Base-by-base conservation (phyloP, 2,329 filamentous ascomycete species). In the Endocalyx cinctus region DNA sequence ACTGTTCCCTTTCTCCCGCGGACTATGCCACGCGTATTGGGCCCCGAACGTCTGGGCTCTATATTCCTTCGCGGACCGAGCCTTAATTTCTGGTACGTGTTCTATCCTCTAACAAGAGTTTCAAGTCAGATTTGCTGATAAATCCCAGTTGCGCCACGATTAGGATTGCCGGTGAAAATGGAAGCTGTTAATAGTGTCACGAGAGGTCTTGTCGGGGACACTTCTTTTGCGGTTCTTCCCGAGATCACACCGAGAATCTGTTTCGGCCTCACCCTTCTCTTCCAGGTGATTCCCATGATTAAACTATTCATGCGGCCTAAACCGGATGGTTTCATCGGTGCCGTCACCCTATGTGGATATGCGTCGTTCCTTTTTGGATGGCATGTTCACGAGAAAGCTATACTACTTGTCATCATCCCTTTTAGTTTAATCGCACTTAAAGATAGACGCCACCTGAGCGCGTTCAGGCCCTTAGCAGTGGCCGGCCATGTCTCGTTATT, bases 381-480 rank as follows among this genome's bases (percentile, higher is more conserved):
- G 88, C 92, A 98, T 55, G 92, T 98, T 7, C 92, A 98, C 52
- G 92, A 98, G 57, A 98, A 98, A 62, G 92, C 92, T 2, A 85
- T 98, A 37, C 74, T 98, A 15, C 76, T 97, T 14, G 84, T 97
- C 54, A 88, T 98, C 46, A 85, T 97, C 30, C 92, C 92, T 1
- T 97, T 97, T 68, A 94, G 86, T 48, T 74, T 98, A 41, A 82
- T 97, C 39, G 89, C 90, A 1, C 76, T 97, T 32, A 84, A 84
- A 57, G 89, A 97, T 58, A 79, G 92, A 32, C 81, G 92, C 17
- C 89, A 95, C 55, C 79, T 97, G 19, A 83, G 87, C 38, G 90
- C 90, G 2, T 98, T 97, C 64, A 77, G 87, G 16, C 92, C 92
- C 2, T 68, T 98, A 28, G 89, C 88, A 1, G 89, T 98, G 0